These are phyloP conservation scores for Kluyveromyces aestuarii DNA, from an alignment of 805 yeast genomes.

Conservation along the genomic window DNA sequence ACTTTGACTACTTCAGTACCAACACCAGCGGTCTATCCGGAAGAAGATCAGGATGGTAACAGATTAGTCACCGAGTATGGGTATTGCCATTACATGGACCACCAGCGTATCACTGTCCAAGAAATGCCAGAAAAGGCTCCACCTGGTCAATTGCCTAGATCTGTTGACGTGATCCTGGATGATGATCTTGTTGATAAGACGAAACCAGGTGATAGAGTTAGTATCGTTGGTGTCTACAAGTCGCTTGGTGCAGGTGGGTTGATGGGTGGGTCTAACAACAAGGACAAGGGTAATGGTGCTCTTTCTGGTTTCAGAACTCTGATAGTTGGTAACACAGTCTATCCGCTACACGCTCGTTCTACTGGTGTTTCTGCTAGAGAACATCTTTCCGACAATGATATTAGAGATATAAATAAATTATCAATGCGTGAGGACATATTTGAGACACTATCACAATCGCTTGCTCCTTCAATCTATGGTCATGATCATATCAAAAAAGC, in stretches of 20 bases:
- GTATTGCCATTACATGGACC: constrained; percentile 83
- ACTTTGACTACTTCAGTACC: constrained; percentile 43
- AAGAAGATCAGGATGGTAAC: constrained; percentile 87
- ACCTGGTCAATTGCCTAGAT: constrained; percentile 93
- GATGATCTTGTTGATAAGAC: constrained; percentile 88
- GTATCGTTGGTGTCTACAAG: constrained; percentile 87
- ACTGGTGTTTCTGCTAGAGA: constrained; percentile 70
- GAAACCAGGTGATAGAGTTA: constrained; percentile 95
- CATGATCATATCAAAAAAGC: constrained; percentile 88
- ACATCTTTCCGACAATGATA: constrained; percentile 67
- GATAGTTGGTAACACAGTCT: constrained; percentile 82
- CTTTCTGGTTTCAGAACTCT: constrained; percentile 71
- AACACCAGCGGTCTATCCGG: constrained; percentile 82
- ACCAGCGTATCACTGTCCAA: constrained; percentile 86
- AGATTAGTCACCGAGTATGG: constrained; percentile 88
- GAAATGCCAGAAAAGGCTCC: constrained; percentile 98
- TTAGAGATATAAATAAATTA: constrained; percentile 75
- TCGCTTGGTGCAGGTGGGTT: constrained; percentile 67
- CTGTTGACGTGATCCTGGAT: constrained; percentile 85
- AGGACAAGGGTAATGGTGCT: constrained; percentile 25
- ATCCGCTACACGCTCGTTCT: constrained; percentile 80
- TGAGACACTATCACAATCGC: constrained; percentile 69
- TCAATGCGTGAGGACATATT: constrained; percentile 65
- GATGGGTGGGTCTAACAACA: constrained; percentile 6
- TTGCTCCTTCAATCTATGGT: constrained; percentile 95